Conservation (phyloP, 2,329 filamentous ascomycete species). For the Fusarium falciforme region DNA sequence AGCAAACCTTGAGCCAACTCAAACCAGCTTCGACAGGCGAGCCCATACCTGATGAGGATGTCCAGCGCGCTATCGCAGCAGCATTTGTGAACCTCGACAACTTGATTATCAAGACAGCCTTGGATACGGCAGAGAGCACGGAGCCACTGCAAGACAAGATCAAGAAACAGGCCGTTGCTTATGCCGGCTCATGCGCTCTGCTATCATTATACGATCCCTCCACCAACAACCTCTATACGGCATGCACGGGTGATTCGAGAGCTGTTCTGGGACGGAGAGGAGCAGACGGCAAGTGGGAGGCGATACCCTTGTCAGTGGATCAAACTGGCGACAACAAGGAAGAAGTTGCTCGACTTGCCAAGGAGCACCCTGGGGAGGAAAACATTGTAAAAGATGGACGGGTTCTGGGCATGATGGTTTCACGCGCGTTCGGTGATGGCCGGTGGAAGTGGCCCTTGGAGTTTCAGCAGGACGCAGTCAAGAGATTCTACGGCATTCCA, state of each 20-base stretch:
- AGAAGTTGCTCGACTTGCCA: not conserved
- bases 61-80: not conserved
- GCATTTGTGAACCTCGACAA: not conserved
- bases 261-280: not conserved
- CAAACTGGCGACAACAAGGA: not conserved
- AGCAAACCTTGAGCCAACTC: not conserved
- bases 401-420: not conserved
- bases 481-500: not conserved
- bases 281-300: not conserved
- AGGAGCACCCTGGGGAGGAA: not conserved
- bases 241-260: not conserved
- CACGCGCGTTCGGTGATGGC: not conserved
- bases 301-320: not conserved
- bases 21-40: not conserved
- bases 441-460: not conserved
- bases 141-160: not conserved
- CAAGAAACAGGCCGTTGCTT: not conserved
- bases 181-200: not conserved
- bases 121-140: not conserved
- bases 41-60: not conserved
- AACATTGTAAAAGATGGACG: not conserved
- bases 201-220: not conserved
- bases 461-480: not conserved
- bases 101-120: not conserved
- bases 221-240: not conserved